Conservation (phyloP, 108 stramenopile species). For the Mayamaea pseudoterrestris region DNA sequence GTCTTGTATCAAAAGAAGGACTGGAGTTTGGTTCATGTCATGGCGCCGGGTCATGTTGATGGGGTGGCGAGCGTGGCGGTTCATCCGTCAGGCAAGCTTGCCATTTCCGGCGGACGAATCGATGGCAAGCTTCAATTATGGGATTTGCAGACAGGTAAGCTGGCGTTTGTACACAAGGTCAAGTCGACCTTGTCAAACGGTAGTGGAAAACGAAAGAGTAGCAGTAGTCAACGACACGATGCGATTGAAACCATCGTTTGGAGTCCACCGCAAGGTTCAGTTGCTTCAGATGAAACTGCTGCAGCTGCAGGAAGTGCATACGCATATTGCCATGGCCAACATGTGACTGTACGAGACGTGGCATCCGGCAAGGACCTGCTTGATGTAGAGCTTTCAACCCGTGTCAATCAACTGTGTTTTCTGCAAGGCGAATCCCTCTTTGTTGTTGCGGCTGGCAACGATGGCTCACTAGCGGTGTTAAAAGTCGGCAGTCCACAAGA, state of each 20-base stretch:
- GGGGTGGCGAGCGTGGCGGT: constrained; percentile 62
- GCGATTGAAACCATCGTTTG: constrained; percentile 51
- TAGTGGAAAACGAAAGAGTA: constrained; percentile 26
- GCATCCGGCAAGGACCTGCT: constrained; percentile 60
- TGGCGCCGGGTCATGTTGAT: constrained; percentile 58
- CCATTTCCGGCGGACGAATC: constrained; percentile 48
- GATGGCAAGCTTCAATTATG: constrained; percentile 78
- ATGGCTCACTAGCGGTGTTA: constrained; percentile 78
- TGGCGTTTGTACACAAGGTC: constrained; percentile 63
- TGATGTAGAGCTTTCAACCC: constrained; percentile 61
- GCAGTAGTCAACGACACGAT: constrained; percentile 34
- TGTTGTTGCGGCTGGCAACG: constrained; percentile 79
- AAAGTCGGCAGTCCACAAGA: too few species aligned
- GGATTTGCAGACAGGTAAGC: constrained; percentile 81
- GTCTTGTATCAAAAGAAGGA: constrained; percentile 77
- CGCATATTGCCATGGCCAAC: constrained; percentile 51
- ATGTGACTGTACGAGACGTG: constrained; percentile 69
- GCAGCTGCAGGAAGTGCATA: constrained; percentile 53
- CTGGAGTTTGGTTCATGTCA: constrained; percentile 74
- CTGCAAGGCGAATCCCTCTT: constrained; percentile 65
- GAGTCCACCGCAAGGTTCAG: constrained; percentile 20
- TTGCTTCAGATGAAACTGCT: not conserved
- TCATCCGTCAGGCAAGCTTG: constrained; percentile 77
- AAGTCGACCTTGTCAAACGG: constrained; percentile 15
- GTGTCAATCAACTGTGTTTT: constrained; percentile 65